Conservation (phyloP, 495 filamentous ascomycete species). For the Aspergillus conjunctus region DNA sequence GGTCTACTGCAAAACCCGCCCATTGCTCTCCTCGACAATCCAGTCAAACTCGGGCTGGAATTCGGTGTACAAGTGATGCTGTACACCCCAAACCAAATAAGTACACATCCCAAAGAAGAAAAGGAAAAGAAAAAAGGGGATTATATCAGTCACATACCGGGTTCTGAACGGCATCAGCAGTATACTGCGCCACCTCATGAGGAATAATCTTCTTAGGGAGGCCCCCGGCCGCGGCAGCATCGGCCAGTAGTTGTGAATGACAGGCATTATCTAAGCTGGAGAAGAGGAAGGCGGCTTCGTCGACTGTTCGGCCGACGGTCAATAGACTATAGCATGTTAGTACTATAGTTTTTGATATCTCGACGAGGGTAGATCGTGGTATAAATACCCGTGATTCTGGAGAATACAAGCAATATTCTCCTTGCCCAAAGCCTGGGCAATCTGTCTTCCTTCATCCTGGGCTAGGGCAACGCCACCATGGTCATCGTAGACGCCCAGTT, state of each 20-base stretch:
- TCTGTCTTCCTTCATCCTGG: slow-evolving; percentile 60
- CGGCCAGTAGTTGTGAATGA: slow-evolving; percentile 65
- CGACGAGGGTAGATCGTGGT: no score
- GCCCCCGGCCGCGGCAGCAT: slow-evolving; percentile 61
- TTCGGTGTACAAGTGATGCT: slow-evolving; percentile 51
- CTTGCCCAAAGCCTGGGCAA: slow-evolving; percentile 59
- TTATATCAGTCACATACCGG: slow-evolving; percentile 30
- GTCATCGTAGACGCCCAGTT: slow-evolving; percentile 53
- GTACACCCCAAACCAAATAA: background rate
- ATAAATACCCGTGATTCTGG: slow-evolving; percentile 63
- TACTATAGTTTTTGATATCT: no score
- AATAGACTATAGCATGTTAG: slow-evolving; percentile 45
- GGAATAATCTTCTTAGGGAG: slow-evolving; percentile 57
- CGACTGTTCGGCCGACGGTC: slow-evolving; percentile 64
- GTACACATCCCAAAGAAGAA: background rate
- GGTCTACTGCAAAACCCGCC: slow-evolving; percentile 37
- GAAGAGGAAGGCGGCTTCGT: slow-evolving; percentile 70
- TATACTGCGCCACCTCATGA: slow-evolving; percentile 41
- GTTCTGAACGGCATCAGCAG: slow-evolving; percentile 44
- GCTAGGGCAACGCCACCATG: slow-evolving; percentile 62
- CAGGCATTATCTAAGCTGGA: slow-evolving; percentile 66
- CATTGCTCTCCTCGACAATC: slow-evolving; percentile 49
- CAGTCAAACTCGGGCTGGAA: slow-evolving; percentile 51
- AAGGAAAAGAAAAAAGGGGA: background rate
- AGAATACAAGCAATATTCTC: slow-evolving; percentile 65